These are phyloP conservation scores for Dioscorea zingiberensis DNA, from an alignment of 106 monocot species.

Conservation along the genomic window DNA sequence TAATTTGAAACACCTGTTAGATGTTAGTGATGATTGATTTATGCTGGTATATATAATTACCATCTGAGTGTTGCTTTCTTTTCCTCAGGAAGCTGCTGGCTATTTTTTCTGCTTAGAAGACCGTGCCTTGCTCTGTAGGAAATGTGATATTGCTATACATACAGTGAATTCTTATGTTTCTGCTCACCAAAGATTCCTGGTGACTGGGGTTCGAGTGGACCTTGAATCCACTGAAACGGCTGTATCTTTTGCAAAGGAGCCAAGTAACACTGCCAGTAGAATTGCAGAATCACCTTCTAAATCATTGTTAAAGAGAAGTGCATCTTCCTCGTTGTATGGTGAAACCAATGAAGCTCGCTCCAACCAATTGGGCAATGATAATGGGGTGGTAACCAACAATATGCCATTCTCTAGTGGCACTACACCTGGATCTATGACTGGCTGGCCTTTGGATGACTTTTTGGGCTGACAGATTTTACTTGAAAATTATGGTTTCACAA, in stretches of 20 bases:
- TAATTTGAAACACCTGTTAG: too few species aligned
- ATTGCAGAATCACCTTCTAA: constrained; percentile 14
- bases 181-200: constrained; percentile 71
- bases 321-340: constrained; percentile 4
- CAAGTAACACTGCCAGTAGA: constrained; percentile 1
- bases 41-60: too few species aligned
- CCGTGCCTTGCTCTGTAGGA: constrained; percentile 75
- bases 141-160: constrained; percentile 76
- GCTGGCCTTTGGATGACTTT: constrained; percentile 79
- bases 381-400: constrained; percentile 5
- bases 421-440: constrained; percentile 25
- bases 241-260: constrained; percentile 23
- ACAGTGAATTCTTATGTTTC: constrained; percentile 61
- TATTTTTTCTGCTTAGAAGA: constrained; percentile 93
- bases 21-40: too few species aligned
- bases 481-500: constrained; percentile 50
- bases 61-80: not conserved
- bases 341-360: constrained; percentile 23
- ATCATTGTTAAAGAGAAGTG: constrained; percentile 8
- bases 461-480: constrained; percentile 44
- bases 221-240: constrained; percentile 40
- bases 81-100: constrained; percentile 69
- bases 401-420: constrained; percentile 21
- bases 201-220: constrained; percentile 79
- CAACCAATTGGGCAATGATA: constrained; percentile 6